These are phyloP conservation scores for Avena atlantica DNA, from an alignment of 176 grass and related monocot genomes.

Conservation along the genomic window DNA sequence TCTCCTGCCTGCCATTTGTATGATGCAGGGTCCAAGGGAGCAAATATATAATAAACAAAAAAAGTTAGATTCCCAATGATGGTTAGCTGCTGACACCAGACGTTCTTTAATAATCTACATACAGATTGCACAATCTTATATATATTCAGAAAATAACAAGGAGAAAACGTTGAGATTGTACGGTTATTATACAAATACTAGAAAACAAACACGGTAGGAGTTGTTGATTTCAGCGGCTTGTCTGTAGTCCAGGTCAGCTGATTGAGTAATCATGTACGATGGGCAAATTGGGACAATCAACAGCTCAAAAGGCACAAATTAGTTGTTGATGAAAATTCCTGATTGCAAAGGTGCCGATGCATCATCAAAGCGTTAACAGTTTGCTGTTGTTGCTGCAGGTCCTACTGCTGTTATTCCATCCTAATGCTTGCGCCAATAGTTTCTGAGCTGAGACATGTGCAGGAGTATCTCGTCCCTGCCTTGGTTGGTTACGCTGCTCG, in stretches of 20 bases:
- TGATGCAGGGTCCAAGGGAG: constrained; percentile 48
- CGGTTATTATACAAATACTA: constrained; percentile 28
- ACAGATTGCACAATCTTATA: constrained; percentile 35
- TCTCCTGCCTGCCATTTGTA: constrained; percentile 58
- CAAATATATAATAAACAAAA: constrained; percentile 31
- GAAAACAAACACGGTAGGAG: constrained; percentile 12
- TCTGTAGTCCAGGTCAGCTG: constrained; percentile 39
- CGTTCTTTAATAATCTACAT: constrained; percentile 39
- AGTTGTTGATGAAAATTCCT: constrained; percentile 43
- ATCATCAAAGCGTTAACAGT: constrained; percentile 36
- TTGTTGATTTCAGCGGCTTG: constrained; percentile 46
- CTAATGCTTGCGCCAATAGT: constrained; percentile 95
- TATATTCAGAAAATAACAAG: constrained; percentile 44
- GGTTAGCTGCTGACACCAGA: constrained; percentile 34
- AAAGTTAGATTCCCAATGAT: constrained; percentile 49
- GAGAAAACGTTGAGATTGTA: constrained; percentile 48
- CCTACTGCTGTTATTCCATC: constrained; percentile 15
- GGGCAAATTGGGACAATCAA: constrained; percentile 45
- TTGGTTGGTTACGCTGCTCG: constrained; percentile 86
- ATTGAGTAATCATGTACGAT: constrained; percentile 57
- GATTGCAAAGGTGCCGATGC: constrained; percentile 33
- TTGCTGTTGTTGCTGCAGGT: constrained; percentile 25
- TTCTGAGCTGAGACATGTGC: constrained; percentile 95
- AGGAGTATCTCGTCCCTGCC: constrained; percentile 95
- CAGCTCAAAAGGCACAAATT: constrained; percentile 56